Evolutionary conservation across 2,329 filamentous ascomycete genomes (phyloP).

Genomic region (Ophiostoma sp.): DNA sequence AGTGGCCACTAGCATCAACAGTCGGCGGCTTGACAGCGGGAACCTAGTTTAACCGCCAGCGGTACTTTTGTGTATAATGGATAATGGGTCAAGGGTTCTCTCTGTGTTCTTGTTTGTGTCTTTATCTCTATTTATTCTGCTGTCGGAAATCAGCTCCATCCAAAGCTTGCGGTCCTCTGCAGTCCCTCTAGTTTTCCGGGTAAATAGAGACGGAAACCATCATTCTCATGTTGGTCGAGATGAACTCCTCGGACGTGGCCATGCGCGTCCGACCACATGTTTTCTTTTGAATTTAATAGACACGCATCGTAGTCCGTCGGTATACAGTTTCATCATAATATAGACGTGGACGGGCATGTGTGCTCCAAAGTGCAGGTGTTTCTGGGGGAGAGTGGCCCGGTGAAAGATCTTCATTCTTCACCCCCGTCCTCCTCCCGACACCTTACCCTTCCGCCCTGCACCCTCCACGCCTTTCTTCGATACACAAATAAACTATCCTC

Average conservation of each 20-base stretch:
- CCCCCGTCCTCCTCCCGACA: not conserved
- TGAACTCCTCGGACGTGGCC: too few species aligned
- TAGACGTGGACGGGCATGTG: not conserved
- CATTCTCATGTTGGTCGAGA: too few species aligned
- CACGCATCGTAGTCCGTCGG: not conserved
- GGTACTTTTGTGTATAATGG: constrained; percentile 1
- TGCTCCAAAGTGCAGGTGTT: not conserved
- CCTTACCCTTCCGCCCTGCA: not conserved
- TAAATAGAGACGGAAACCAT: not conserved
- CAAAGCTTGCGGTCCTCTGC: too few species aligned
- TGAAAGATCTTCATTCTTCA: not conserved
- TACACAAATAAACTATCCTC: not conserved
- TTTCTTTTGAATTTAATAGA: not conserved
- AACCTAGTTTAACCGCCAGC: too few species aligned
- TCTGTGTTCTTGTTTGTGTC: not conserved
- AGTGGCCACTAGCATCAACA: not conserved
- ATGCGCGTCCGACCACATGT: too few species aligned
- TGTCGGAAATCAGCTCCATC: too few species aligned
- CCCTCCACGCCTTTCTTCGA: not conserved
- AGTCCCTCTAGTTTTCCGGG: not conserved
- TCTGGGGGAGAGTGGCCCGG: not conserved
- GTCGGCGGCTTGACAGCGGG: not conserved
- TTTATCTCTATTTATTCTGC: not conserved
- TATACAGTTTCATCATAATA: not conserved
- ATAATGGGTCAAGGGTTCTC: too few species aligned